Conservation (phyloP, 192 early-diverging fungal species). For the Funneliformis mosseae region DNA sequence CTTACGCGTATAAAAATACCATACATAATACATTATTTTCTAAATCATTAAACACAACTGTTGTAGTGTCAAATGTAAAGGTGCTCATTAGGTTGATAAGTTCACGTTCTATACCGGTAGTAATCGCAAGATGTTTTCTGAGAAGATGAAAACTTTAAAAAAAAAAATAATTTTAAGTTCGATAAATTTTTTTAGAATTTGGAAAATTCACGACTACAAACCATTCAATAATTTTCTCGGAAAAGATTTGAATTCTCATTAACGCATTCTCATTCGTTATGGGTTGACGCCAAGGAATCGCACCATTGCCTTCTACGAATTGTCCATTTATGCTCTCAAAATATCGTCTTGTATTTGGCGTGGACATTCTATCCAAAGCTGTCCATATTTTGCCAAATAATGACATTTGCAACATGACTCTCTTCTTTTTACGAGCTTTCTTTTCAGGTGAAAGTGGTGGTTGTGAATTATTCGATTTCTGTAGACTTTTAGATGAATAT, state of each 20-base stretch:
- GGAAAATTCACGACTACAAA: constrained; percentile 23
- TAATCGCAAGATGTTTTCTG: constrained; percentile 36
- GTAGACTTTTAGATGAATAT: background rate
- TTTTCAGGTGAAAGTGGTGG: background rate
- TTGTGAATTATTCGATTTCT: background rate
- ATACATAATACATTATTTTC: constrained; percentile 47
- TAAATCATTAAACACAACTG: constrained; percentile 35
- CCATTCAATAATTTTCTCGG: constrained; percentile 46
- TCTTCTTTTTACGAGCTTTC: constrained; percentile 9
- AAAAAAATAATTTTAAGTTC: constrained; percentile 2
- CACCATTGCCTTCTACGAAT: background rate
- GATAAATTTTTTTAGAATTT: background rate
- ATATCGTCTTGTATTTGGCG: constrained; percentile 35
- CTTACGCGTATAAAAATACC: constrained; percentile 42
- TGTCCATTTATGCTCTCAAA: constrained; percentile 8
- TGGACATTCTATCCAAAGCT: constrained; percentile 42
- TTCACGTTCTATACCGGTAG: constrained; percentile 38
- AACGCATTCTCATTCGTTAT: constrained; percentile 24
- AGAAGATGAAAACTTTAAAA: constrained; percentile 36
- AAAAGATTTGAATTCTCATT: constrained; percentile 44
- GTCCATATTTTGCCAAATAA: constrained; percentile 52
- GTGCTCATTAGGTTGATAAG: constrained; percentile 42
- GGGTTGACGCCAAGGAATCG: background rate
- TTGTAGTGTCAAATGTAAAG: constrained; percentile 39
- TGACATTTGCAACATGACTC: constrained; percentile 33